Base-by-base conservation (phyloP, 768 basidiomycete genomes). In the Gyrodon lividus region DNA sequence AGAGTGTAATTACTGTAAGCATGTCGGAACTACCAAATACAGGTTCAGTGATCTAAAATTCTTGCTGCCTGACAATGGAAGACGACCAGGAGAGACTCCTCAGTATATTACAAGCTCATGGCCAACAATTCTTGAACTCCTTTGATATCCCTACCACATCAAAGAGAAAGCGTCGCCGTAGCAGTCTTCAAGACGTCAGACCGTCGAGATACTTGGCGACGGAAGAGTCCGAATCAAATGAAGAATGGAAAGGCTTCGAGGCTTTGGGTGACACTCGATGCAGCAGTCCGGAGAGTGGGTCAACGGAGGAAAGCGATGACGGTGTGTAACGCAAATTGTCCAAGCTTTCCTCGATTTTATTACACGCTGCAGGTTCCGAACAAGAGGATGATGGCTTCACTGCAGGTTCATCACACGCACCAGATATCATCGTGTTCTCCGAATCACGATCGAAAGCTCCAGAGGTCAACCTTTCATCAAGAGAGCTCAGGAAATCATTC, bases 401-500 rank as follows among this genome's bases (percentile, higher is more conserved):
- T 23, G 71, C 72, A 6, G 63, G 62, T 37, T 70, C 63, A 37
- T 61, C 65, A 19, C 64, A 58, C 8, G 57, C 60, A 42, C 72
- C 76, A 22, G 72, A 79, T 47, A 75, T 89, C 14, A 75, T 85
- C 1, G 74, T 89, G 1, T 91, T 89, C 66, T 66, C 70, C 8
- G 80, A 80, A 50, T 58, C 57, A 31, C 59, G 54, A 47, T 64
- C 20, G 55, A 66, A 55, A 45, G 46, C 31, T 39, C 48, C 57
- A 24, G 60, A 67, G n/a, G 23, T 49, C 1, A 28, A 43, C 13
- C 47, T 48, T 42, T 56, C 62, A 2, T 52, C 62, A 17, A 81
- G 74, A 65, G 68, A 72, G 4, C 76, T 79, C 41, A 78, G 72
- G 67, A 89, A 79, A 62, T 76, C 84, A 0, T 92, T 92, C 63